phyloP scores from a whole-genome alignment of 2,329 filamentous ascomycete genomes.

The Thielaviopsis musarum region DNA sequence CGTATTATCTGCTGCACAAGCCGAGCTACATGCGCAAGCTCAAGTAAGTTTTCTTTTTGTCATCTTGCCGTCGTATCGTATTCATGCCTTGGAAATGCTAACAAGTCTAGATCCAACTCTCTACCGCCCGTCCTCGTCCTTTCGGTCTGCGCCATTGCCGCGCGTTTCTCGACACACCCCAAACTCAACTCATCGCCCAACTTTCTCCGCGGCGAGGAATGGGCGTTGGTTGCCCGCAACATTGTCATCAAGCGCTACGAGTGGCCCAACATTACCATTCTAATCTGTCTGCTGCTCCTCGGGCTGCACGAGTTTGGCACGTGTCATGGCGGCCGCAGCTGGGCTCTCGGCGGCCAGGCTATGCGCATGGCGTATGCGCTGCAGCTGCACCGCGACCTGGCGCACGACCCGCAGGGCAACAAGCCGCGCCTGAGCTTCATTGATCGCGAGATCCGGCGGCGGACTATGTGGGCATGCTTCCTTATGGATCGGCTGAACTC shows the following conservation, averaged over 20 bases:
- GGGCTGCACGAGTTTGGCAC: slow-evolving; percentile 93
- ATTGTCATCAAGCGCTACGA: slow-evolving; percentile 82
- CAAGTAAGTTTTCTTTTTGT: slow-evolving; percentile 30
- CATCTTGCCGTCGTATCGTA: background rate
- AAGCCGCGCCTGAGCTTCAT: slow-evolving; percentile 57
- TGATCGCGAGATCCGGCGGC: slow-evolving; percentile 78
- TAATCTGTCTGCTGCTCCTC: slow-evolving; percentile 77
- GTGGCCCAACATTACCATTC: slow-evolving; percentile 86
- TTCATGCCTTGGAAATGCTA: slow-evolving; percentile 13
- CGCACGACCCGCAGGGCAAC: slow-evolving; percentile 48
- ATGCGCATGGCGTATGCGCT: slow-evolving; percentile 94
- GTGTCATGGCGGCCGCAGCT: slow-evolving; percentile 87
- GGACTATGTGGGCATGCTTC: slow-evolving; percentile 97
- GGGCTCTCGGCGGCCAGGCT: slow-evolving; percentile 88
- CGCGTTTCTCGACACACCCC: slow-evolving; percentile 82
- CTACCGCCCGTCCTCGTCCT: slow-evolving; percentile 81
- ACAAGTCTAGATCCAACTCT: slow-evolving; percentile 18
- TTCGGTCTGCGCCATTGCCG: slow-evolving; percentile 91
- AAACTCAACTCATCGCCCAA: slow-evolving; percentile 56
- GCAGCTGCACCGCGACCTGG: slow-evolving; percentile 81
- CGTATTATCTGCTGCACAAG: slow-evolving; percentile 87
- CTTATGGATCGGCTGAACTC: slow-evolving; percentile 97
- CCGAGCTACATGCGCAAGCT: slow-evolving; percentile 90
- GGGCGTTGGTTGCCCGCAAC: slow-evolving; percentile 72
- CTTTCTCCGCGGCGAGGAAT: slow-evolving; percentile 79